Conservation (phyloP, 345 rosid genomes). For the Acer yangbiense region DNA sequence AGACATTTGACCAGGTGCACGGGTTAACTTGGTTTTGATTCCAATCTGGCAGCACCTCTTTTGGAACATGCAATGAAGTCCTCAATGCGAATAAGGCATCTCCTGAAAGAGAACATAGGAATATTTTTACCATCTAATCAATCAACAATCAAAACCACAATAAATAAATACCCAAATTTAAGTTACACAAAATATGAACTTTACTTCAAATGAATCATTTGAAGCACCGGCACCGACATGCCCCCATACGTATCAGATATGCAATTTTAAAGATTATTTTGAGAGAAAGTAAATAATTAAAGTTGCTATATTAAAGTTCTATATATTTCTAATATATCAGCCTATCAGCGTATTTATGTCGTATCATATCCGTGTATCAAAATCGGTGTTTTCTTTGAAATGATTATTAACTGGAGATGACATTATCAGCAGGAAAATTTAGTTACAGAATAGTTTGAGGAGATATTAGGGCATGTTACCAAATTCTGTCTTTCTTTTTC, state of each 20-base stretch:
- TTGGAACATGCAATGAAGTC: constrained; percentile 51
- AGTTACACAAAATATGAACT: background rate
- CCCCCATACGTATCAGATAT: no score
- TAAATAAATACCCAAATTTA: constrained; percentile 9
- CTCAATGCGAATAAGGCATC: constrained; percentile 66
- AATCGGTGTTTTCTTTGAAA: background rate
- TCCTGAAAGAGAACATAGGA: constrained; percentile 51
- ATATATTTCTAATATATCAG: no score
- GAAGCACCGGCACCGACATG: no score
- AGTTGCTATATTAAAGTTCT: no score
- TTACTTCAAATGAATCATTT: no score
- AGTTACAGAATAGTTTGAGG: background rate
- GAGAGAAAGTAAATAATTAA: no score
- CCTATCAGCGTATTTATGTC: no score
- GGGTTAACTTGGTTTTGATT: constrained; percentile 83
- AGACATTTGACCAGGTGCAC: constrained; percentile 89
- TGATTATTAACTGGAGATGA: background rate
- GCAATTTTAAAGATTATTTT: no score
- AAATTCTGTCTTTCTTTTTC: background rate
- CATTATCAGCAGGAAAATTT: no score
- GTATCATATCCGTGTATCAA: no score
- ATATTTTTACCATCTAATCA: constrained; percentile 27
- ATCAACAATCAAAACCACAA: constrained; percentile 15
- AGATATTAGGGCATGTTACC: background rate
- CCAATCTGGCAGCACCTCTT: constrained; percentile 70